Evolutionary conservation across 148 eudicot species (phyloP).

Genomic region (Diospyros lotus): DNA sequence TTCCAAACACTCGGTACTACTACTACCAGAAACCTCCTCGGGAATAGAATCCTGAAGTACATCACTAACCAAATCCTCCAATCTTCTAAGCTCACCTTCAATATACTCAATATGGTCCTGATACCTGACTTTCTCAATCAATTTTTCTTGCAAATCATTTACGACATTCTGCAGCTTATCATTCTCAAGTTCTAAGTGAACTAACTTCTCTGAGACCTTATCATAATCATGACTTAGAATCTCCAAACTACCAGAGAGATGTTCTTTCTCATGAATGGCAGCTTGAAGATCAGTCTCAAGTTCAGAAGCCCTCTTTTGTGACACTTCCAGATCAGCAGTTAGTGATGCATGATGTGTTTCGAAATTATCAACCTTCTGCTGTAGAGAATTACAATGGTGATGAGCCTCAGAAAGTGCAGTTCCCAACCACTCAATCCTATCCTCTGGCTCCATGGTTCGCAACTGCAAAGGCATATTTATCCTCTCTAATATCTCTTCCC

Average conservation of each 20-base stretch:
- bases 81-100: constrained; percentile 56
- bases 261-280: constrained; percentile 51
- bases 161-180: constrained; percentile 49
- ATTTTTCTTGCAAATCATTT: constrained; percentile 34
- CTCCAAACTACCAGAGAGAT: constrained; percentile 48
- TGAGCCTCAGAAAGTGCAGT: constrained; percentile 79
- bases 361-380: constrained; percentile 66
- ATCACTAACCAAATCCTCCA: constrained; percentile 46
- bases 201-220: constrained; percentile 35
- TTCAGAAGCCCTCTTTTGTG: constrained; percentile 50
- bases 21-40: constrained; percentile 40
- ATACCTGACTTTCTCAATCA: constrained; percentile 35
- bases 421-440: constrained; percentile 87
- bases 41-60: constrained; percentile 43
- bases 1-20: constrained; percentile 49
- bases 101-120: constrained; percentile 51
- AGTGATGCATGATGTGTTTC: constrained; percentile 52
- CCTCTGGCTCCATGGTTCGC: constrained; percentile 88
- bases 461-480: constrained; percentile 72
- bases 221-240: constrained; percentile 44
- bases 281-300: constrained; percentile 48
- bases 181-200: constrained; percentile 33
- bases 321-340: constrained; percentile 58
- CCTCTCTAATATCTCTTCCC: constrained; percentile 88
- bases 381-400: constrained; percentile 67